Conservation (phyloP, 768 basidiomycete genomes). For the Boletus rufocinnamomeus region DNA sequence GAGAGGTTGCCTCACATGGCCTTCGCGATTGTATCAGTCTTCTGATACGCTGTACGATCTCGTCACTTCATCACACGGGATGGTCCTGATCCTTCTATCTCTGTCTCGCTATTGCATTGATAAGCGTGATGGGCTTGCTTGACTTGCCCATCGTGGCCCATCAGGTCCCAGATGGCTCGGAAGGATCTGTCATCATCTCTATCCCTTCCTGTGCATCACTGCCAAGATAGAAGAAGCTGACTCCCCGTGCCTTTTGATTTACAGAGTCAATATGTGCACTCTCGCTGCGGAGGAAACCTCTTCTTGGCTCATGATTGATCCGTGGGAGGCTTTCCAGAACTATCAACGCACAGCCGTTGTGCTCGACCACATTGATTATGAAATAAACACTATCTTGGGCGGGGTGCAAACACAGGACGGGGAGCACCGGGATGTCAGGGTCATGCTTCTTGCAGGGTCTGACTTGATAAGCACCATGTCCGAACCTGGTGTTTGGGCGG, state of each 20-base stretch:
- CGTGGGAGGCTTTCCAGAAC: slow-evolving; percentile 94
- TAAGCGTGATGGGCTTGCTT: slow-evolving; percentile 10
- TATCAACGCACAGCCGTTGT: slow-evolving; percentile 98
- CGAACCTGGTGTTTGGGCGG: slow-evolving; percentile 97
- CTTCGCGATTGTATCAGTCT: slow-evolving; percentile 4
- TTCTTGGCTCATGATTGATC: slow-evolving; percentile 95
- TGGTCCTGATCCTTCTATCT: slow-evolving; percentile 18
- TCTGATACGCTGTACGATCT: slow-evolving; percentile 13
- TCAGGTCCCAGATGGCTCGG: slow-evolving; percentile 8
- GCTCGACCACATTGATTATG: slow-evolving; percentile 94
- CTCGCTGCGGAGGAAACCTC: slow-evolving; percentile 89
- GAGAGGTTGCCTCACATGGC: slow-evolving; percentile 16
- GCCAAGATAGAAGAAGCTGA: slow-evolving; percentile 26
- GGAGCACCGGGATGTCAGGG: slow-evolving; percentile 70
- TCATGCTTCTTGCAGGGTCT: slow-evolving; percentile 97
- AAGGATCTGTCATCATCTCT: slow-evolving; percentile 10
- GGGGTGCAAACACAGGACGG: slow-evolving; percentile 76
- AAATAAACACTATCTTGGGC: slow-evolving; percentile 84
- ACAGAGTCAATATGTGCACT: slow-evolving; percentile 83
- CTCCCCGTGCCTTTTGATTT: slow-evolving; percentile 23
- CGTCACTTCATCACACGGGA: slow-evolving; percentile 10
- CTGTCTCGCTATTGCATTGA: slow-evolving; percentile 12
- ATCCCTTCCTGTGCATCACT: neutral
- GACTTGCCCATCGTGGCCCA: slow-evolving; percentile 10
- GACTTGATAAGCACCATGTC: slow-evolving; percentile 98